phyloP scores from a whole-genome alignment of 179 eudicot species.

The Gypsophila paniculata region DNA sequence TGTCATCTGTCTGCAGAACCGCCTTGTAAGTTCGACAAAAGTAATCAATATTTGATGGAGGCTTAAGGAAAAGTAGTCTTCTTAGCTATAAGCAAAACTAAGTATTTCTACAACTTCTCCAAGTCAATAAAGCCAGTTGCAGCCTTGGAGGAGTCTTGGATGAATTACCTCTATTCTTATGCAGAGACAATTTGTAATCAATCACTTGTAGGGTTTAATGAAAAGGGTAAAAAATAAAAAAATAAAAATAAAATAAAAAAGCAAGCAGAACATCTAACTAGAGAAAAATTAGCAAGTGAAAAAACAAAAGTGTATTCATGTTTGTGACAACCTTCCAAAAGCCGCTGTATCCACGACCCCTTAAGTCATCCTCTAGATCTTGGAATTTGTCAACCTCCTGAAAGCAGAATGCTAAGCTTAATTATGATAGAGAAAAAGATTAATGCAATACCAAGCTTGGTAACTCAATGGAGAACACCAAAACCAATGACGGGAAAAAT shows the following conservation, averaged over 20 bases:
- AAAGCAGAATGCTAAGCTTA: constrained; percentile 19
- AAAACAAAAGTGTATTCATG: constrained; percentile 7
- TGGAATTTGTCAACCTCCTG: constrained; percentile 95
- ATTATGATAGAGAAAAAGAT: background rate
- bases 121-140: too few species aligned
- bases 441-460: background rate
- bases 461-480: background rate
- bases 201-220: background rate
- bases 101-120: background rate
- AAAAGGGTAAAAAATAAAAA: constrained; percentile 6
- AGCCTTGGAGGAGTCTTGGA: background rate
- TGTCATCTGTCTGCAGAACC: background rate
- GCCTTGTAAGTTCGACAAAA: background rate
- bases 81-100: background rate
- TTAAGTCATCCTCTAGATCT: constrained; percentile 69
- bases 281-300: constrained; percentile 6
- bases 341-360: constrained; percentile 70
- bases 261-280: constrained; percentile 17
- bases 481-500: background rate
- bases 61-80: background rate
- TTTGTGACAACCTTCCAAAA: constrained; percentile 76
- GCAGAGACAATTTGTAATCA: background rate
- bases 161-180: background rate
- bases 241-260: too few species aligned
- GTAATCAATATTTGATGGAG: background rate